Conservation (phyloP, 805 yeast genomes). For the Candida pseudofarinosa region DNA sequence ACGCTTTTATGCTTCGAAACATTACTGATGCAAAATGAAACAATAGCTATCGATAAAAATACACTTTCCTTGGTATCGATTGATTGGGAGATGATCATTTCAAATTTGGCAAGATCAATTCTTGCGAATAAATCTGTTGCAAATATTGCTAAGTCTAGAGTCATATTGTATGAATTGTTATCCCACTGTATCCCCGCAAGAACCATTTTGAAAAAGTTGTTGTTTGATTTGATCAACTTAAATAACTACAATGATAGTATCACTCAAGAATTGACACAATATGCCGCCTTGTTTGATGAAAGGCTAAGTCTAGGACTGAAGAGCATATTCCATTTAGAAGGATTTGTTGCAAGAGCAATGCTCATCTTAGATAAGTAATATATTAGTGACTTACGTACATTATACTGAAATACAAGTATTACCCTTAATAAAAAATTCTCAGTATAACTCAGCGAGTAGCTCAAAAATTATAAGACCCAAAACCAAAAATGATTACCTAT, state of each 20-base stretch:
- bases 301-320: slow-evolving; percentile 81
- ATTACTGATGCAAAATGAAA: slow-evolving; percentile 63
- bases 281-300: slow-evolving; percentile 75
- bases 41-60: slow-evolving; percentile 31
- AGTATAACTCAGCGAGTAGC: no score
- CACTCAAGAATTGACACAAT: slow-evolving; percentile 48
- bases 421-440: no score
- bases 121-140: slow-evolving; percentile 62
- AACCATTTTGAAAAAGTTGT: slow-evolving; percentile 59
- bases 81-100: slow-evolving; percentile 88
- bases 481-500: slow-evolving; percentile 32
- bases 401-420: slow-evolving; percentile 1
- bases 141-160: slow-evolving; percentile 55
- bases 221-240: slow-evolving; percentile 41
- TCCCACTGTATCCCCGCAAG: slow-evolving; percentile 94
- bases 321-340: slow-evolving; percentile 92
- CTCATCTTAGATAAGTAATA: slow-evolving; percentile 52
- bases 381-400: no score
- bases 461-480: slow-evolving; percentile 6
- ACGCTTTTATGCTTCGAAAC: slow-evolving; percentile 82
- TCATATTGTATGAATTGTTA: slow-evolving; percentile 73
- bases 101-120: slow-evolving; percentile 58
- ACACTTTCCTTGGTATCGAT: slow-evolving; percentile 51
- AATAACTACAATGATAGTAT: slow-evolving; percentile 15
- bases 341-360: slow-evolving; percentile 87